These are phyloP conservation scores for Psilocybe tampanensis DNA, from an alignment of 768 basidiomycete species.

Conservation along the genomic window DNA sequence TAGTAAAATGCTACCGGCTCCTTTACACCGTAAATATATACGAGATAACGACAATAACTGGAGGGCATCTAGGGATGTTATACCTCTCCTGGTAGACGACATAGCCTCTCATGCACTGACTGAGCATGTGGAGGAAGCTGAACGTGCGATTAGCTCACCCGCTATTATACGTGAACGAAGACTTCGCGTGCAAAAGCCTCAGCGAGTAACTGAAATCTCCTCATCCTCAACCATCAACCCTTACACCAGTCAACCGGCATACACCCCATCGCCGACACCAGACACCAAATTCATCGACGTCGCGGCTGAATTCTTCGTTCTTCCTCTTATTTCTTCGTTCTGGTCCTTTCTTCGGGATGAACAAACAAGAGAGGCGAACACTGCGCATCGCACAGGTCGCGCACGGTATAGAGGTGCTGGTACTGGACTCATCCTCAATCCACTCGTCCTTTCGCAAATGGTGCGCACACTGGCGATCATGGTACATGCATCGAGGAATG, in stretches of 20 bases:
- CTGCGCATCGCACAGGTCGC: slow-evolving; percentile 54
- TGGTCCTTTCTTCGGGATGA: slow-evolving; percentile 93
- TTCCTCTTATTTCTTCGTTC: slow-evolving; percentile 91
- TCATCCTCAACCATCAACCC: slow-evolving; percentile 19
- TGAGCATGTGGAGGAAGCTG: slow-evolving; percentile 52
- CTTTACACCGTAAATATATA: slow-evolving; percentile 72
- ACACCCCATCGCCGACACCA: slow-evolving; percentile 4
- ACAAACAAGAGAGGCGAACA: slow-evolving; percentile 73
- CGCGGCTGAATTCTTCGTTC: slow-evolving; percentile 86
- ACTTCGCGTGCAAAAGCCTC: slow-evolving; percentile 59
- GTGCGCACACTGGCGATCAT: slow-evolving; percentile 77
- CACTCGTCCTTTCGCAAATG: slow-evolving; percentile 76
- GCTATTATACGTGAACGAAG: slow-evolving; percentile 73
- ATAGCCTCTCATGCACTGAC: slow-evolving; percentile 68
- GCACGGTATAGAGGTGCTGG: slow-evolving; percentile 71
- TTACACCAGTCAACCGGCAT: slow-evolving; percentile 1
- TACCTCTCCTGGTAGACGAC: slow-evolving; percentile 62
- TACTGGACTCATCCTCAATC: slow-evolving; percentile 80
- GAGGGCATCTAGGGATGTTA: slow-evolving; percentile 29
- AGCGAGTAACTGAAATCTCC: slow-evolving; percentile 47
- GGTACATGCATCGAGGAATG: slow-evolving; percentile 80
- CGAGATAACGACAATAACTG: slow-evolving; percentile 35
- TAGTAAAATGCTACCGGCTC: slow-evolving; percentile 74
- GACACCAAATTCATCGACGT: slow-evolving; percentile 60
- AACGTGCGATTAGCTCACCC: slow-evolving; percentile 47